These are phyloP conservation scores for Chalciporus sphaerocephalus DNA, from an alignment of 768 basidiomycete species.

Conservation along the genomic window DNA sequence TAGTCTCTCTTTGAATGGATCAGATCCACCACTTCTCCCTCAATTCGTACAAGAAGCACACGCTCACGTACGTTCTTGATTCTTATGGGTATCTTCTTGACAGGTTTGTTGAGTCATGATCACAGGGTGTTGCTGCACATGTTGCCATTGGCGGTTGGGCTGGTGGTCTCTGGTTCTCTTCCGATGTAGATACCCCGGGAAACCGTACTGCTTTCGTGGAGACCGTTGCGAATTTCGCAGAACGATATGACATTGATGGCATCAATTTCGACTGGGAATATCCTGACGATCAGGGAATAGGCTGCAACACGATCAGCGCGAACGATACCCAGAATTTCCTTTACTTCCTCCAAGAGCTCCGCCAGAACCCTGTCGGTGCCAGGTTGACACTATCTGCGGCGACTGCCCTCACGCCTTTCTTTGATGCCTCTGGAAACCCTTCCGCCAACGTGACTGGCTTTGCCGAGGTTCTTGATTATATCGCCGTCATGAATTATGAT, in stretches of 20 bases:
- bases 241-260: slow-evolving; percentile 50
- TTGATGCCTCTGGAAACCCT: slow-evolving; percentile 53
- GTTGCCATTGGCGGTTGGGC: slow-evolving; percentile 69
- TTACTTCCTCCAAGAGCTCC: slow-evolving; percentile 63
- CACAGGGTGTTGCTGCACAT: slow-evolving; percentile 49
- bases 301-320: slow-evolving; percentile 54
- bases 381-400: slow-evolving; percentile 69
- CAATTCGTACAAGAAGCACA: slow-evolving; percentile 50
- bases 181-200: slow-evolving; percentile 45
- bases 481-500: slow-evolving; percentile 64
- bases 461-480: slow-evolving; percentile 59
- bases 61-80: slow-evolving; percentile 25
- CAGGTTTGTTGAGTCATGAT: neutral
- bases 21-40: slow-evolving; percentile 47
- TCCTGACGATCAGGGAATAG: slow-evolving; percentile 58
- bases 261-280: slow-evolving; percentile 68
- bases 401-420: slow-evolving; percentile 59
- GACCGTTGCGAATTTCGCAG: slow-evolving; percentile 44
- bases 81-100: neutral
- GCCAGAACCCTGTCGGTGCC: slow-evolving; percentile 39
- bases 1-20: slow-evolving; percentile 30
- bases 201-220: slow-evolving; percentile 61
- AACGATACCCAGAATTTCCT: slow-evolving; percentile 74
- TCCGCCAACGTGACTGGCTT: slow-evolving; percentile 66
- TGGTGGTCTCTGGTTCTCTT: slow-evolving; percentile 58